Evolutionary conservation across 140 eudicot genomes (phyloP).

Genomic region (Senecio squalidus): DNA sequence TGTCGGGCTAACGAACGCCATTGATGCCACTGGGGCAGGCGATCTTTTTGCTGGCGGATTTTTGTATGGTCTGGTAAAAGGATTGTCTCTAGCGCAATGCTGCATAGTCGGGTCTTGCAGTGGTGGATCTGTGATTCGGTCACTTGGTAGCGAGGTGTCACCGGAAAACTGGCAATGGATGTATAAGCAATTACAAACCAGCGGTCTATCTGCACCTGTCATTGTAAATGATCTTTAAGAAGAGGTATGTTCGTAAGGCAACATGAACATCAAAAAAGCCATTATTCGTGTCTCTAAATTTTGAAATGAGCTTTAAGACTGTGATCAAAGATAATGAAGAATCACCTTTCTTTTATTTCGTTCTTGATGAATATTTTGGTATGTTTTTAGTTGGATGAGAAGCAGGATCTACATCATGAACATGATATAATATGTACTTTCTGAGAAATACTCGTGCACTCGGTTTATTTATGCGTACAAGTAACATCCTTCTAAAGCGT

Average conservation of each 20-base stretch:
- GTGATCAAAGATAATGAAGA: slow-evolving; percentile 1
- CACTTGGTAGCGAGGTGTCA: slow-evolving; percentile 94
- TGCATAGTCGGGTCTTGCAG: slow-evolving; percentile 91
- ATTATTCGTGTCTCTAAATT: slow-evolving; percentile 13
- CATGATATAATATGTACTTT: neutral
- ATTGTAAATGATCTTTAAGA: slow-evolving; percentile 11
- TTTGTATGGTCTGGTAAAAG: slow-evolving; percentile 82
- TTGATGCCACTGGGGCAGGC: slow-evolving; percentile 98
- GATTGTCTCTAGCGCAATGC: slow-evolving; percentile 77
- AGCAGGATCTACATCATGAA: no score
- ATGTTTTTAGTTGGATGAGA: slow-evolving; percentile 2
- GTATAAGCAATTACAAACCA: slow-evolving; percentile 78
- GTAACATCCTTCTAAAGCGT: no score
- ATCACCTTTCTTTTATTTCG: neutral
- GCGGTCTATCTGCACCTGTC: slow-evolving; percentile 60
- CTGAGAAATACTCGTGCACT: neutral
- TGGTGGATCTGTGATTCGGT: slow-evolving; percentile 85
- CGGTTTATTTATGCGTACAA: no score
- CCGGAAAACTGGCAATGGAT: slow-evolving; percentile 93
- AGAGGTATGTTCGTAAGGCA: slow-evolving; percentile 2
- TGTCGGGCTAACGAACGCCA: slow-evolving; percentile 56
- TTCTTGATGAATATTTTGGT: slow-evolving; percentile 3
- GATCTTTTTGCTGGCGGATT: slow-evolving; percentile 97
- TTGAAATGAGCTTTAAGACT: slow-evolving; percentile 19
- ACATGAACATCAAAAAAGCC: slow-evolving; percentile 5